phyloP scores from a whole-genome alignment of 2,329 filamentous ascomycete genomes.

The Leptographium galeiforme region DNA sequence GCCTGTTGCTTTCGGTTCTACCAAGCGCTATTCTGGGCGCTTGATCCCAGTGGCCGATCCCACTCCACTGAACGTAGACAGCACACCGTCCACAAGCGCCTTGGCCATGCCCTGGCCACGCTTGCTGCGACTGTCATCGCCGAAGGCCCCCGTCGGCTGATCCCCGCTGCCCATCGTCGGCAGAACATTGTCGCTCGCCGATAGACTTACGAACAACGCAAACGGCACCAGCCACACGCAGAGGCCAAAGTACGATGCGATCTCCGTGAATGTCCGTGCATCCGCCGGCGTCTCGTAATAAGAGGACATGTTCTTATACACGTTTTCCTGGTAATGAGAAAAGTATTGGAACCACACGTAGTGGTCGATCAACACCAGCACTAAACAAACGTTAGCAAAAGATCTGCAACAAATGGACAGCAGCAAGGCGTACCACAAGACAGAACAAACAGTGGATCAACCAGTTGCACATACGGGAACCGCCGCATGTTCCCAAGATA shows the following conservation, averaged over 20 bases:
- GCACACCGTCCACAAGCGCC: slow-evolving; percentile 45
- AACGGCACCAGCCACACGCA: slow-evolving; percentile 97
- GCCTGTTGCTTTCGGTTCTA: no score
- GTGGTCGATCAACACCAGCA: slow-evolving; percentile 77
- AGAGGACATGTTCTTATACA: slow-evolving; percentile 43
- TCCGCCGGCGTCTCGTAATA: slow-evolving; percentile 48
- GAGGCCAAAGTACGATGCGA: slow-evolving; percentile 89
- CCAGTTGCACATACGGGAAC: slow-evolving; percentile 68
- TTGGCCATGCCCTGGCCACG: slow-evolving; percentile 52
- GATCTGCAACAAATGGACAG: neutral
- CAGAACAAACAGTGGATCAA: slow-evolving; percentile 71
- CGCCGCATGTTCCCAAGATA: slow-evolving; percentile 76
- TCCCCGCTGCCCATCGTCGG: slow-evolving; percentile 69
- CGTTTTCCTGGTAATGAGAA: slow-evolving; percentile 45
- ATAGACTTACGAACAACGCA: slow-evolving; percentile 84
- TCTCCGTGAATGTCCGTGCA: slow-evolving; percentile 78
- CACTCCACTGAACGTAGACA: slow-evolving; percentile 37
- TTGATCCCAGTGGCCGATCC: slow-evolving; percentile 26
- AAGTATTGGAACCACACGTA: slow-evolving; percentile 96
- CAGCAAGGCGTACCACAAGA: slow-evolving; percentile 54
- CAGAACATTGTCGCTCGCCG: slow-evolving; percentile 86
- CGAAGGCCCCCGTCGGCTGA: slow-evolving; percentile 25
- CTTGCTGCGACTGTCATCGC: slow-evolving; percentile 28
- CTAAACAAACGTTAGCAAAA: slow-evolving; percentile 36
- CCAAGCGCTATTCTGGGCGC: slow-evolving; percentile 20